phyloP scores from a whole-genome alignment of 1,139 yeast species.

The Diutina mesorugosa region DNA sequence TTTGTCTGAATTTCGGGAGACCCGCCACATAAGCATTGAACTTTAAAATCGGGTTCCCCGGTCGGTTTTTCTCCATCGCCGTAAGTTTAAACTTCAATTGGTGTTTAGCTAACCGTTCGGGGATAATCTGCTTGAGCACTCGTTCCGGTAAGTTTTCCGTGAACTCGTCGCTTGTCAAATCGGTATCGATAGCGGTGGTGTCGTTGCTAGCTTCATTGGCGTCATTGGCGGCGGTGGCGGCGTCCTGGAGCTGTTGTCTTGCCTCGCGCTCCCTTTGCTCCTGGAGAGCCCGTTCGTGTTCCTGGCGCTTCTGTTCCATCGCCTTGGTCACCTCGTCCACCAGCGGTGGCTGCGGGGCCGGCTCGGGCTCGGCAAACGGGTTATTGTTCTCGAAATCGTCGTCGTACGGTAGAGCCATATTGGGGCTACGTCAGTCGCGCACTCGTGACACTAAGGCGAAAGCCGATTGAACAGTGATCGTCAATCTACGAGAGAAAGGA shows the following conservation, averaged over 20 bases:
- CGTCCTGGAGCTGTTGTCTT: not conserved
- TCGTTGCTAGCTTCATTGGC: not conserved
- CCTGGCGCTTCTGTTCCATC: not conserved
- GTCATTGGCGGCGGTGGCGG: not conserved
- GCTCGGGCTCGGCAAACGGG: constrained; percentile 2
- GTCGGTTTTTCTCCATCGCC: constrained; percentile 26
- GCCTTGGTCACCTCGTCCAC: constrained; percentile 21
- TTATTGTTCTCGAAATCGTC: not conserved
- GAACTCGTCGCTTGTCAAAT: too few species aligned
- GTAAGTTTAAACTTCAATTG: constrained; percentile 16
- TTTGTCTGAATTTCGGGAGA: constrained; percentile 66
- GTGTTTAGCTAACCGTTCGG: constrained; percentile 35
- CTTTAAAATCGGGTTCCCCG: constrained; percentile 31
- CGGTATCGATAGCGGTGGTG: not conserved
- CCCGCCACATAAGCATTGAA: constrained; percentile 32
- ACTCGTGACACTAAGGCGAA: too few species aligned
- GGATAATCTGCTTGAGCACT: constrained; percentile 26
- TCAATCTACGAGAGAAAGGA: too few species aligned
- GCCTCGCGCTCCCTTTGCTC: not conserved
- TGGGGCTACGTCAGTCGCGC: not conserved
- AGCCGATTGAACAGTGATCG: too few species aligned
- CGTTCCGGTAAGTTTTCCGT: not conserved
- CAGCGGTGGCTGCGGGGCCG: not conserved
- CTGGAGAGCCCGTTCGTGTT: not conserved
- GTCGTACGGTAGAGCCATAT: not conserved